phyloP scores from a whole-genome alignment of 164 flowering plant genomes.

The Paratinospora sagittata region DNA sequence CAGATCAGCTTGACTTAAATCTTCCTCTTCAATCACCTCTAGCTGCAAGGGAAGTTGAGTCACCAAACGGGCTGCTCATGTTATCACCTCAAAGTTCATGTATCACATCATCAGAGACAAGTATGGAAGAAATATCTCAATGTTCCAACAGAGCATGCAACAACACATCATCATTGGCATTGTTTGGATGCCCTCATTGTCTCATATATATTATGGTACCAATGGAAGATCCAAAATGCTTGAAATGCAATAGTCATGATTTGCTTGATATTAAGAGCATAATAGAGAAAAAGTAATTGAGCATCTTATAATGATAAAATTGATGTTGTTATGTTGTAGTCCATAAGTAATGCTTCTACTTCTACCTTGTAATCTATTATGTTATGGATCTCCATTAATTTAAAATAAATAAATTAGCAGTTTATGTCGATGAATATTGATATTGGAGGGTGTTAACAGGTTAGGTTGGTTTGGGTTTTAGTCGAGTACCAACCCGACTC shows the following conservation, averaged over 20 bases:
- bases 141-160: not conserved
- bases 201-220: constrained; percentile 86
- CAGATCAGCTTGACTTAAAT: not conserved
- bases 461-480: too few species aligned
- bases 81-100: not conserved
- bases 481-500: too few species aligned
- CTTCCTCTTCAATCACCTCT: not conserved
- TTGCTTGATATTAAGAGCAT: constrained; percentile 37
- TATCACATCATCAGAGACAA: not conserved
- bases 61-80: not conserved
- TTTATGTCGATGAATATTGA: too few species aligned
- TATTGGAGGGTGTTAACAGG: too few species aligned
- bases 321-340: too few species aligned
- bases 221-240: constrained; percentile 72
- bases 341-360: too few species aligned
- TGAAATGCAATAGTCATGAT: constrained; percentile 81
- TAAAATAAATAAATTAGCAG: too few species aligned
- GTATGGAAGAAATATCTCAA: not conserved
- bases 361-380: too few species aligned
- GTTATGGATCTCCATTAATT: too few species aligned
- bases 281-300: not conserved
- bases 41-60: not conserved
- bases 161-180: constrained; percentile 63
- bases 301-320: too few species aligned
- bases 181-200: constrained; percentile 78